phyloP scores from a whole-genome alignment of 1,284 basidiomycete genomes.

The Hypsizygus ulmarius region DNA sequence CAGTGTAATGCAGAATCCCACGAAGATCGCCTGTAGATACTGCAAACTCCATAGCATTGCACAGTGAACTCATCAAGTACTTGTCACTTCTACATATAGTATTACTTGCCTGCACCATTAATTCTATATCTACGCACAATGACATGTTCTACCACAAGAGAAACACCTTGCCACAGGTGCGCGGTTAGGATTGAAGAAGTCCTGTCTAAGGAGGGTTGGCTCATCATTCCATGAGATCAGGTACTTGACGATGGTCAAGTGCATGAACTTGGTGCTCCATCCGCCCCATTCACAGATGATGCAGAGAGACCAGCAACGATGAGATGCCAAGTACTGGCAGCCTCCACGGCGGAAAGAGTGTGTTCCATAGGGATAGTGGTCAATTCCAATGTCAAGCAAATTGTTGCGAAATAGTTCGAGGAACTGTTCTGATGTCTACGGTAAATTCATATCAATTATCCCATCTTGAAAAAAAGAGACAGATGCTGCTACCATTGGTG shows the following conservation, averaged over 20 bases:
- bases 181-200: conserved; percentile 30
- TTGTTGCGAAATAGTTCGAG: conserved; percentile 33
- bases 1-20: no score
- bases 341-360: conserved; percentile 31
- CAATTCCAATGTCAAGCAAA: conserved; percentile 29
- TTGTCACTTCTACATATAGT: no score
- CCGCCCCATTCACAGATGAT: conserved; percentile 38
- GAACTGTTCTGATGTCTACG: conserved; percentile 27
- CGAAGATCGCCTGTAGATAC: background rate
- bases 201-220: conserved; percentile 24
- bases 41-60: background rate
- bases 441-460: background rate
- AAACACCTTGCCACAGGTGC: conserved; percentile 23
- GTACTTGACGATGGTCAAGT: conserved; percentile 35
- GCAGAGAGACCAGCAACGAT: conserved; percentile 22
- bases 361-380: conserved; percentile 30
- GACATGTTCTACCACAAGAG: conserved; percentile 30
- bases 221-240: conserved; percentile 35
- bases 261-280: conserved; percentile 32
- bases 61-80: background rate
- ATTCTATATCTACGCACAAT: conserved; percentile 19
- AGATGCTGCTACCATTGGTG: conserved; percentile 7
- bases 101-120: background rate
- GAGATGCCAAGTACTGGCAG: conserved; percentile 23
- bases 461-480: no score